phyloP scores from a whole-genome alignment of 2,329 filamentous ascomycete species.

The Cadophora luteo-olivacea region DNA sequence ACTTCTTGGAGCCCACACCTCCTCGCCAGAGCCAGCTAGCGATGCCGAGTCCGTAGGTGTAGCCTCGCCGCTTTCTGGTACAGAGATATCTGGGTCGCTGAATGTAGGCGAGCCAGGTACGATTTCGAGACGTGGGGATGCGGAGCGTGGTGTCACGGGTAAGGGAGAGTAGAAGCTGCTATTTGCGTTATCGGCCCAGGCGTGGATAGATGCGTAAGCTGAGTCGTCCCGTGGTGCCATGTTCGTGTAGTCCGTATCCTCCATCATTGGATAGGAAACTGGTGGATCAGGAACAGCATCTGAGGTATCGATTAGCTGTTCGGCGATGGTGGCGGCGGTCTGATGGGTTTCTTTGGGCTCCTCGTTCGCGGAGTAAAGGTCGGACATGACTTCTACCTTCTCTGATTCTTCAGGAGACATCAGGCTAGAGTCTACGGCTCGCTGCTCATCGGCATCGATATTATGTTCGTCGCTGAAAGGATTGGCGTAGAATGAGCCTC shows the following conservation, averaged over 20 bases:
- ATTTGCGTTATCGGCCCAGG: conserved; percentile 60
- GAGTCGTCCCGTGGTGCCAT: conserved; percentile 57
- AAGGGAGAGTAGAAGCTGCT: conserved; percentile 66
- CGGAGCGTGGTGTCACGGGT: conserved; percentile 53
- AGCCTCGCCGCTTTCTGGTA: conserved; percentile 55
- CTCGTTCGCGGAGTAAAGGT: conserved; percentile 43
- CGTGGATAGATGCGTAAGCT: conserved; percentile 67
- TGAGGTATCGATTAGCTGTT: conserved; percentile 42
- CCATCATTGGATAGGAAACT: conserved; percentile 38
- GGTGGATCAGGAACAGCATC: conserved; percentile 39
- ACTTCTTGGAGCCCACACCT: conserved; percentile 46
- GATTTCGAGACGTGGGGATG: conserved; percentile 32
- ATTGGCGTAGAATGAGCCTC: conserved; percentile 57
- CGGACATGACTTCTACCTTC: conserved; percentile 64
- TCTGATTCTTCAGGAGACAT: conserved; percentile 49
- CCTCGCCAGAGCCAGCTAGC: conserved; percentile 57
- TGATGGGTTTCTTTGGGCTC: conserved; percentile 29
- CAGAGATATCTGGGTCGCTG: conserved; percentile 38
- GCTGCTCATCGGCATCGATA: conserved; percentile 51
- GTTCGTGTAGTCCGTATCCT: conserved; percentile 54
- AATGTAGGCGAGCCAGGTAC: conserved; percentile 36
- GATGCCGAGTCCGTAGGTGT: conserved; percentile 67
- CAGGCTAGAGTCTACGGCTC: conserved; percentile 49
- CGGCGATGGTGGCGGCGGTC: conserved; percentile 37
- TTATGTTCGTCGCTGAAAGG: conserved; percentile 56